Base-by-base conservation (phyloP, 441 rosid genomes). In the Macaranga tanarius region DNA sequence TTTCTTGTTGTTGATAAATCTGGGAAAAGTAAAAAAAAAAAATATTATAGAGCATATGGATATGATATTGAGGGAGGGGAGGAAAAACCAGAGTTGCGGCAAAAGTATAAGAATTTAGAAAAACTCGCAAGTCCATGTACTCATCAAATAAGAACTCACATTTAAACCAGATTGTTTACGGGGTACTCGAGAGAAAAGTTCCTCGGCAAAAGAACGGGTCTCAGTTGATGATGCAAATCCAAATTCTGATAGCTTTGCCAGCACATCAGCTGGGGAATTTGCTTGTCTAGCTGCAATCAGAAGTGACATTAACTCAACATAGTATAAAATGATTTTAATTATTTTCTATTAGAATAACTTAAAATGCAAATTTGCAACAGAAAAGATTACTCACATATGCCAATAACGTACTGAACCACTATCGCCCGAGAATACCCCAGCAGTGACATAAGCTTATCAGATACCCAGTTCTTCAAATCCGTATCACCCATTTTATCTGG, bases 1-100 rank as follows among this genome's bases (percentile, higher is more conserved):
- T 89, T 84, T 95, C 99, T 76, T 81, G 89, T 75, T 90, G 84
- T 76, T 86, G 89, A 83, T 95, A 90, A 73, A 83, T 82, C 98
- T 95, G 81, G 5, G 11, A 19, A 19, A 48, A 60, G 10, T 7
- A n/a, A 68, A 26, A 47, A 10, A 56, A 8, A 10, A 57, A 38
- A 2, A 23, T n/a, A 44, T 23, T 17, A 22, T 67, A 20, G 52
- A 50, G 1, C 10, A 42, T 42, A 7, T 11, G 2, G 4, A 8
- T 4, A 70, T 22, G 42, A 20, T 3, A 34, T 40, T 26, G 1
- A 12, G 16, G 22, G 42, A 70, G 40, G 31, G 2, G 17, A 31
- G 5, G 31, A 34, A n/a, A 79, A 22, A 75, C 17, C 8, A 42
- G 10, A 10, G 11, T 9, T 19, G n/a, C 11, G 10, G 19, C 8